A percentile compares a stretch with the other conserved stretches of the same genome.
phyloP scores from a whole-genome alignment of 805 yeast genomes.

The Dipodascus albidus region DNA sequence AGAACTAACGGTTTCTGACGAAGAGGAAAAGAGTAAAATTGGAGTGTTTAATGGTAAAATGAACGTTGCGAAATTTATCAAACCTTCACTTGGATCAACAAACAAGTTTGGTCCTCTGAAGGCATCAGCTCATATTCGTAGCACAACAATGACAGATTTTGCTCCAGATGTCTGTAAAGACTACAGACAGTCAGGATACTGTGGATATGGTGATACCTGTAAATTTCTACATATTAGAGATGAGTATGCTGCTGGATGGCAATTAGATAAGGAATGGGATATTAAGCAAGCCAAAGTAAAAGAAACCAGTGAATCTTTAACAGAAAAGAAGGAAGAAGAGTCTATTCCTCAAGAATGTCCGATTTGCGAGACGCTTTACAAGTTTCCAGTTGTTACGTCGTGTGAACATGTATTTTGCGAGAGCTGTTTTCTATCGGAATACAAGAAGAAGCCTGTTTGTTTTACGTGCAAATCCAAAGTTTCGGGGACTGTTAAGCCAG shows the following conservation, averaged over 20 bases:
- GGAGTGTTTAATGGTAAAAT: not conserved
- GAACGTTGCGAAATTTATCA: not conserved
- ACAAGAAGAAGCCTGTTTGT: constrained; percentile 37
- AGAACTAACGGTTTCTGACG: too few species aligned
- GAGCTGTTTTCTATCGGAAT: constrained; percentile 41
- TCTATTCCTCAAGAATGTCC: constrained; percentile 49
- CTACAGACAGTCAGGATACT: constrained; percentile 79
- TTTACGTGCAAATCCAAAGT: constrained; percentile 50
- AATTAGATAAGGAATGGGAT: constrained; percentile 64
- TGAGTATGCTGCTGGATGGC: constrained; percentile 63
- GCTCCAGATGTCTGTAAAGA: constrained; percentile 95
- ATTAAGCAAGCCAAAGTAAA: constrained; percentile 4
- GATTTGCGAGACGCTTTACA: constrained; percentile 45
- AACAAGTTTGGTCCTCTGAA: constrained; percentile 29
- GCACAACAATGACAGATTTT: constrained; percentile 68
- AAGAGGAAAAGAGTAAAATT: not conserved
- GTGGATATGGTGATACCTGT: constrained; percentile 97
- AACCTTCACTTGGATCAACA: not conserved
- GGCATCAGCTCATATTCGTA: constrained; percentile 36
- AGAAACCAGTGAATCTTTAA: constrained; percentile 8
- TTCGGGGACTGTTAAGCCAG: constrained; percentile 46
- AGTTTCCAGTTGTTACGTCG: constrained; percentile 42
- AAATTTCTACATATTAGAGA: constrained; percentile 88
- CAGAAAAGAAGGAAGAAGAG: constrained; percentile 15
- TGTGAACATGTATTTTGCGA: constrained; percentile 61